Percentiles rank a stretch among this genome's conserved stretches.
Conservation (phyloP, 2,329 filamentous ascomycete genomes). For the Orbilia javanica region DNA sequence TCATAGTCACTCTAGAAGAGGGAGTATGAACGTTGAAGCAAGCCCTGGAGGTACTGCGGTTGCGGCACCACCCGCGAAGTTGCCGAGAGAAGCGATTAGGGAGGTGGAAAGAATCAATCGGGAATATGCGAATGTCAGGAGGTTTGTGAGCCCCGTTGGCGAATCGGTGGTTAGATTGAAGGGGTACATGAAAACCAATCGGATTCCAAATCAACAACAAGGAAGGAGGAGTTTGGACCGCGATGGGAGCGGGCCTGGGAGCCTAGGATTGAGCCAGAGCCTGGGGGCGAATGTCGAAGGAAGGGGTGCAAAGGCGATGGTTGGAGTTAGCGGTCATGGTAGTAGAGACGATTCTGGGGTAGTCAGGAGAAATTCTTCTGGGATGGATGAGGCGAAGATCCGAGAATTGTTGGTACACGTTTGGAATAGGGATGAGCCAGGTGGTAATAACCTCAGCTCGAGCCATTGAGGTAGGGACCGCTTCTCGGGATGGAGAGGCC, state of each 20-base stretch:
- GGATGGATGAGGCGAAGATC: conserved; percentile 58
- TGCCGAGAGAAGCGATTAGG: conserved; percentile 43
- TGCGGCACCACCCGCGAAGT: conserved; percentile 13
- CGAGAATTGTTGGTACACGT: conserved; percentile 53
- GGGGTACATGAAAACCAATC: conserved; percentile 38
- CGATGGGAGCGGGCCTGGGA: conserved; percentile 48
- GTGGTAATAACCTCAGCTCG: conserved; percentile 52
- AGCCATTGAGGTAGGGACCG: conserved; percentile 37
- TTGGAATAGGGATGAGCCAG: conserved; percentile 58
- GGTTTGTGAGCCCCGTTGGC: conserved; percentile 53
- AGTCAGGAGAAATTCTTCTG: conserved; percentile 10
- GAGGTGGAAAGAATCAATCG: conserved; percentile 54
- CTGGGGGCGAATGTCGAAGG: conserved; percentile 51
- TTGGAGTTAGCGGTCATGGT: conserved; percentile 31
- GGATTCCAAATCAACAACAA: conserved; percentile 40
- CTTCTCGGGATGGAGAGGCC: neutral
- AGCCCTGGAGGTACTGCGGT: conserved; percentile 8
- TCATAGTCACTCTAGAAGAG: conserved; percentile 53
- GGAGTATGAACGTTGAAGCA: conserved; percentile 51
- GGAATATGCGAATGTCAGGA: conserved; percentile 55
- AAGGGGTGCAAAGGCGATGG: conserved; percentile 42
- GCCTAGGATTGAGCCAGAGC: conserved; percentile 54
- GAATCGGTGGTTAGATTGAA: conserved; percentile 50
- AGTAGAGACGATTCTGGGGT: conserved; percentile 57
- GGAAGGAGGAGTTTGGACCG: conserved; percentile 47